Percentiles rank a stretch among this genome's conserved stretches.
Evolutionary conservation across 2,329 filamentous ascomycete genomes (phyloP).

Genomic region (Coniella lustricola): DNA sequence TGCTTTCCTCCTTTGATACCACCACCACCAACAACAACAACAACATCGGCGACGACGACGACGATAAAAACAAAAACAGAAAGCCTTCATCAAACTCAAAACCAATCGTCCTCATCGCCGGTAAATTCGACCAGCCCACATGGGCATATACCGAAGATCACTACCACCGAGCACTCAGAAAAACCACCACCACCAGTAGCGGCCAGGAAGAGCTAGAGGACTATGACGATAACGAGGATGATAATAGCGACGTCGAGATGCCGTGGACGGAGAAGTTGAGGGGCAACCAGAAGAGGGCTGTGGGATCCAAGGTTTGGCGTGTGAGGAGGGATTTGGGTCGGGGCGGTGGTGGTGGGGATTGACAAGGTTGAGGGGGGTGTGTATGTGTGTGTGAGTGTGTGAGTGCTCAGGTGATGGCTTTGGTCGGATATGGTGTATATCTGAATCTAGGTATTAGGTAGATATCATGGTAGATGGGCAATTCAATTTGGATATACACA

Average conservation of each 20-base stretch:
- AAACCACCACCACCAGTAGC: slow-evolving; percentile 26
- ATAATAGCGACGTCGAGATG: slow-evolving; percentile 22
- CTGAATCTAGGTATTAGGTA: too few relatives aligned
- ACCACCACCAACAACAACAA: too few relatives aligned
- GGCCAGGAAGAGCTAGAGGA: slow-evolving; percentile 19
- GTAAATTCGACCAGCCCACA: slow-evolving; percentile 59
- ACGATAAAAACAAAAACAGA: too few relatives aligned
- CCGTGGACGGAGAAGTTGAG: slow-evolving; percentile 56
- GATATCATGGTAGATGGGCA: too few relatives aligned
- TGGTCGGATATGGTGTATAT: too few relatives aligned
- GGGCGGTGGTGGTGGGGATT: slow-evolving; percentile 3
- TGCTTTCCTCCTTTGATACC: slow-evolving; percentile 14
- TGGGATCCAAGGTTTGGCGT: slow-evolving; percentile 55
- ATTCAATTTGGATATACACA: too few relatives aligned
- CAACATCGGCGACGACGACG: too few relatives aligned
- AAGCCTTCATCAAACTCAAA: slow-evolving; percentile 32
- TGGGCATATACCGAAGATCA: slow-evolving; percentile 65
- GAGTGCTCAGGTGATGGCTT: too few relatives aligned
- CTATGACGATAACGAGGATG: too few relatives aligned
- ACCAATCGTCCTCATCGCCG: slow-evolving; percentile 57
- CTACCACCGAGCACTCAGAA: slow-evolving; percentile 27
- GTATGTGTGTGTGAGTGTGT: too few relatives aligned
- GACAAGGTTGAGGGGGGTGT: too few relatives aligned
- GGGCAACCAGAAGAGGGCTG: slow-evolving; percentile 47
- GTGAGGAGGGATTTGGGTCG: slow-evolving; percentile 55